Evolutionary conservation across 768 basidiomycete species (phyloP).

Genomic region (Neoboletus subvelutipes): DNA sequence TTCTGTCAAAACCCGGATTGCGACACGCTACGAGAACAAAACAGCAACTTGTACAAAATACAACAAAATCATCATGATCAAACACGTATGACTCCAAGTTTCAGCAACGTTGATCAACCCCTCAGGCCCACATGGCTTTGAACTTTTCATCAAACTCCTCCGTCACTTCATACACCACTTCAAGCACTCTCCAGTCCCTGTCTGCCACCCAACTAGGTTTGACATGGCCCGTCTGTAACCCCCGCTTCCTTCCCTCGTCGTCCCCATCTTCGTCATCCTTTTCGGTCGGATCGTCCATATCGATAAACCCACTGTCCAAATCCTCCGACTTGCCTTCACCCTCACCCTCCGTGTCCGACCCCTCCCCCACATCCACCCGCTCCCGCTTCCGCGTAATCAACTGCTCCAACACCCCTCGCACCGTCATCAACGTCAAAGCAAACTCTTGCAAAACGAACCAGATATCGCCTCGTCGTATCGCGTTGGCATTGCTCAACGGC

Average conservation of each 20-base stretch:
- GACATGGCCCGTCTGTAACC: neutral
- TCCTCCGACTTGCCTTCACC: slow-evolving; percentile 9
- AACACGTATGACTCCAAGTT: neutral
- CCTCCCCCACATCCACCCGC: slow-evolving; percentile 8
- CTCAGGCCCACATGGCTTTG: slow-evolving; percentile 59
- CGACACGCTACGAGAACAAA: neutral
- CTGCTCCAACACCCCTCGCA: slow-evolving; percentile 51
- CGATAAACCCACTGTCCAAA: slow-evolving; percentile 36
- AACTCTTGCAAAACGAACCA: slow-evolving; percentile 68
- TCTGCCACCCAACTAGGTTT: slow-evolving; percentile 41
- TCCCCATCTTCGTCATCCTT: slow-evolving; percentile 17
- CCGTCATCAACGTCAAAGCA: slow-evolving; percentile 45
- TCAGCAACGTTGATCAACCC: neutral
- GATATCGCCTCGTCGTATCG: slow-evolving; percentile 59
- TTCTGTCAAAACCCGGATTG: neutral
- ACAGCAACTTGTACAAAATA: neutral
- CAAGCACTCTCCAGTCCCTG: slow-evolving; percentile 56
- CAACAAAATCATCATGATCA: neutral
- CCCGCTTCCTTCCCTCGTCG: slow-evolving; percentile 19
- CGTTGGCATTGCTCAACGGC: slow-evolving; percentile 51
- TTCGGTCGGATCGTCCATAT: slow-evolving; percentile 31
- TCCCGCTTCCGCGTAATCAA: slow-evolving; percentile 36
- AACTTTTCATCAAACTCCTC: slow-evolving; percentile 59
- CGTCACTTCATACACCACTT: slow-evolving; percentile 43
- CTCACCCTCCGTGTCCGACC: slow-evolving; percentile 3